Evolutionary conservation across 163 green algal genomes (phyloP).

Genomic region (Scenedesmus sp.): DNA sequence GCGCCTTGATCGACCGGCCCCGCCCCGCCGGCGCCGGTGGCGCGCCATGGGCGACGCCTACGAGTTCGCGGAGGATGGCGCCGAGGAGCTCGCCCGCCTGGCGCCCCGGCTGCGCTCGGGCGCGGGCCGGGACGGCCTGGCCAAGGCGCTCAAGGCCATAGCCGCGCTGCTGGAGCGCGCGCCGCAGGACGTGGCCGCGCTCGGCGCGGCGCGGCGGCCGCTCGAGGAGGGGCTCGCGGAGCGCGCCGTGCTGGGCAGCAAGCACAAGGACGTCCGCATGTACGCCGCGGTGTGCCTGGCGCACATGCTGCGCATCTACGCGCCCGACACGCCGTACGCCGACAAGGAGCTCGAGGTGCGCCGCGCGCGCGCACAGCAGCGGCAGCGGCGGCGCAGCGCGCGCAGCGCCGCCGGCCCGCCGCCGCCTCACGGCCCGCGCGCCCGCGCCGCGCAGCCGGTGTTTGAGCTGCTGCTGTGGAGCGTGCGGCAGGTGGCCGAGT

Average conservation of each 20-base stretch:
- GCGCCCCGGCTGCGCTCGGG: neutral
- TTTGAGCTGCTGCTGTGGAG: slow-evolving; percentile 64
- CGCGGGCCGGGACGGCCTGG: neutral
- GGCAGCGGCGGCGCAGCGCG: no score
- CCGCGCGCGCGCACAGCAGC: neutral
- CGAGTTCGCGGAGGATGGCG: slow-evolving; percentile 6
- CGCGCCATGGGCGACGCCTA: slow-evolving; percentile 29
- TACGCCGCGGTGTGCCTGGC: slow-evolving; percentile 58
- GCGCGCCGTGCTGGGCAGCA: slow-evolving; percentile 46
- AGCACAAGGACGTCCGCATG: slow-evolving; percentile 68
- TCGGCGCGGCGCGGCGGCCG: slow-evolving; percentile 41
- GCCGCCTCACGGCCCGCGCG: no score
- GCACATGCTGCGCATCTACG: slow-evolving; percentile 69
- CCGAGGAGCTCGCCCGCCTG: no score
- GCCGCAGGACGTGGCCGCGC: slow-evolving; percentile 53
- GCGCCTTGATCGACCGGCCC: no score
- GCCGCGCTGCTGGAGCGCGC: slow-evolving; percentile 49
- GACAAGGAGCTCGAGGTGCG: slow-evolving; percentile 55
- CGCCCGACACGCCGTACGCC: slow-evolving; percentile 71
- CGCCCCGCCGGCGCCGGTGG: no score
- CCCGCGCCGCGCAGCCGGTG: slow-evolving; percentile 46
- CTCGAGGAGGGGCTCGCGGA: slow-evolving; percentile 45
- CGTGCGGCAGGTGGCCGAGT: slow-evolving; percentile 62
- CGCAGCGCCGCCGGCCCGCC: no score
- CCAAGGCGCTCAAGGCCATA: slow-evolving; percentile 52